Conservation (phyloP, 257 asterid genomes). For the Rehmannia glutinosa region DNA sequence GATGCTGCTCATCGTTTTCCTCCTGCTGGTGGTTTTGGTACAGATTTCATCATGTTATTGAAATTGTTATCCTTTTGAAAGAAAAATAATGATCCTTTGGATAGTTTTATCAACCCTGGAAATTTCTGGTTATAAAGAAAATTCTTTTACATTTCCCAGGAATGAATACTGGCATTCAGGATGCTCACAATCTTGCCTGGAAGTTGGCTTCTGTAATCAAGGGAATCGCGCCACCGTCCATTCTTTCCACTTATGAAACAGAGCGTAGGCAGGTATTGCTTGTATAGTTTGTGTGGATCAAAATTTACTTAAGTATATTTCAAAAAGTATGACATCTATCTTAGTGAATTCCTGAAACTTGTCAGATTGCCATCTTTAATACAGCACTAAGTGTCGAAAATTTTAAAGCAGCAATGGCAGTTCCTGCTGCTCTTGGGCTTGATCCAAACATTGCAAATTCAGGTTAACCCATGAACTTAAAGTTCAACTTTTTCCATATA, state of each 20-base stretch:
- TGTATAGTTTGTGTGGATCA: neutral
- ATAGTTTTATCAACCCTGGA: neutral
- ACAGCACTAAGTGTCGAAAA: slow-evolving; percentile 83
- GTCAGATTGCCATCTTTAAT: slow-evolving; percentile 76
- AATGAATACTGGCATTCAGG: slow-evolving; percentile 98
- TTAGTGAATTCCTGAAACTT: slow-evolving; percentile 18
- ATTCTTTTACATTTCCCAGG: slow-evolving; percentile 41
- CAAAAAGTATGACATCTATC: slow-evolving; percentile 6
- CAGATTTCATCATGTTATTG: neutral
- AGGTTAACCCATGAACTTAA: slow-evolving; percentile 37
- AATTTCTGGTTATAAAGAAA: slow-evolving; percentile 5
- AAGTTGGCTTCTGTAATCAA: slow-evolving; percentile 71
- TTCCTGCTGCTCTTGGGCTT: slow-evolving; percentile 97
- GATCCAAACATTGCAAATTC: slow-evolving; percentile 83
- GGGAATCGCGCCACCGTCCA: slow-evolving; percentile 59
- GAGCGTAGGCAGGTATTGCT: slow-evolving; percentile 78
- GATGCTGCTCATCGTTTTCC: slow-evolving; percentile 99
- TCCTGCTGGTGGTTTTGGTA: slow-evolving; percentile 99
- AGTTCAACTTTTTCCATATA: neutral
- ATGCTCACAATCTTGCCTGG: slow-evolving; percentile 98
- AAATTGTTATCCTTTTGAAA: neutral
- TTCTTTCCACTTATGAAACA: slow-evolving; percentile 73
- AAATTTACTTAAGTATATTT: neutral
- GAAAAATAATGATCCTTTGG: neutral
- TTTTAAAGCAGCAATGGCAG: slow-evolving; percentile 85